phyloP scores from a whole-genome alignment of 345 rosid species.

The Eucalyptus paniculata region DNA sequence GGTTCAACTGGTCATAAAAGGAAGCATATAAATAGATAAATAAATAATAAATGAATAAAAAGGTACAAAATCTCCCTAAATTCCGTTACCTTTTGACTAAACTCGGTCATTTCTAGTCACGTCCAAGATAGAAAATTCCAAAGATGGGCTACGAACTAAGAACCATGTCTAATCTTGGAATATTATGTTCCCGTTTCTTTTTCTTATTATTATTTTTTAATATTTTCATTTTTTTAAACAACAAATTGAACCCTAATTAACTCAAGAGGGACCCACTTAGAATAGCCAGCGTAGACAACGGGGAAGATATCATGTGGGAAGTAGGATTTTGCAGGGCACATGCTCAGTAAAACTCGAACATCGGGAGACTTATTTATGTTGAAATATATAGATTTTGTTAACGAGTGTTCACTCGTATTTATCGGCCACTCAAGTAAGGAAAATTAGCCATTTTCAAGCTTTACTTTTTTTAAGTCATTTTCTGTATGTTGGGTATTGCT shows the following conservation, averaged over 20 bases:
- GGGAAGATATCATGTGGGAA: constrained; percentile 2
- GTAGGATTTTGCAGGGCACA: constrained; percentile 6
- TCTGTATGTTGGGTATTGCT: background rate
- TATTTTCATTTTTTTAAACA: background rate
- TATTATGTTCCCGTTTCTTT: background rate
- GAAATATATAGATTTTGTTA: background rate
- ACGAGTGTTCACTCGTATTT: background rate
- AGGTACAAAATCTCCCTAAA: background rate
- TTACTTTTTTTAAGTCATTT: background rate
- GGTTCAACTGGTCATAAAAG: background rate
- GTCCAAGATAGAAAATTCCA: background rate
- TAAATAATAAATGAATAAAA: background rate
- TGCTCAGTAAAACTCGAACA: background rate
- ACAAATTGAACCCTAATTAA: background rate
- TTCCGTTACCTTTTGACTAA: constrained; percentile 5
- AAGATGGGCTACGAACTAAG: background rate
- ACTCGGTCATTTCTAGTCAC: background rate
- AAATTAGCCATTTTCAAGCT: background rate
- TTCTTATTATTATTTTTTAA: background rate
- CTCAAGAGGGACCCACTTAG: background rate
- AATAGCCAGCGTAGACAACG: background rate
- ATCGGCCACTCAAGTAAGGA: background rate
- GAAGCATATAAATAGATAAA: background rate
- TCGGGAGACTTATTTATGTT: background rate
- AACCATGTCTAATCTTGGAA: background rate